phyloP scores from a whole-genome alignment of 805 yeast genomes.

The Myxozyma monticola region DNA sequence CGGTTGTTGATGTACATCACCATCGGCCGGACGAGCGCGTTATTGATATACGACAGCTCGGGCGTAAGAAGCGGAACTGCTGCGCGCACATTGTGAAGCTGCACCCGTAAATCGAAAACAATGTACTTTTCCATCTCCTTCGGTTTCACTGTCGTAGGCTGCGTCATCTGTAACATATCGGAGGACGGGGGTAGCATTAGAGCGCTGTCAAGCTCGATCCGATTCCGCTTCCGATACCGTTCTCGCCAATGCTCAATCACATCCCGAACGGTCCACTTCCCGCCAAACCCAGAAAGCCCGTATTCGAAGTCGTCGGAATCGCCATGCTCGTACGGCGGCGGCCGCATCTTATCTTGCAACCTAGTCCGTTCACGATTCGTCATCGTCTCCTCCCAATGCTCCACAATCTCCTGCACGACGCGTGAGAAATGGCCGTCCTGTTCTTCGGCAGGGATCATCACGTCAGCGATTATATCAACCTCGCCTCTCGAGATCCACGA shows the following conservation, averaged over 20 bases:
- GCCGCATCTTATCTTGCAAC: not conserved
- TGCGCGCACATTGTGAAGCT: constrained; percentile 83
- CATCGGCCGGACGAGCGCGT: constrained; percentile 89
- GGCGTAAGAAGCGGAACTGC: constrained; percentile 81
- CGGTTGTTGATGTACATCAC: constrained; percentile 92
- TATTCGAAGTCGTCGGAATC: constrained; percentile 28
- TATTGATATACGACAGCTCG: constrained; percentile 88
- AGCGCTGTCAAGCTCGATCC: constrained; percentile 10
- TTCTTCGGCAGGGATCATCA: constrained; percentile 70
- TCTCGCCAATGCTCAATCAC: constrained; percentile 6
- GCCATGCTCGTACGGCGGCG: constrained; percentile 4
- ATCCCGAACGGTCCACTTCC: constrained; percentile 13
- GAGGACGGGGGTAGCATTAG: not conserved
- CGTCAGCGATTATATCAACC: constrained; percentile 91
- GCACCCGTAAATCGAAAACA: constrained; percentile 75
- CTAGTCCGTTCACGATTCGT: constrained; percentile 22
- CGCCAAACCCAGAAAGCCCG: not conserved
- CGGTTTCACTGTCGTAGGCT: not conserved
- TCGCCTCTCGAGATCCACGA: constrained; percentile 95
- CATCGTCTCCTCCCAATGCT: constrained; percentile 43
- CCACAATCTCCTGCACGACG: constrained; percentile 42
- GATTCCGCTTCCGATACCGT: not conserved
- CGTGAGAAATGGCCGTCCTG: constrained; percentile 48
- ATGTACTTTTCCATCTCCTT: constrained; percentile 41
- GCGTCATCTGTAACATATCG: not conserved